Evolutionary conservation across 2,329 filamentous ascomycete species (phyloP).

Genomic region (Fonsecaea multimorphosa): DNA sequence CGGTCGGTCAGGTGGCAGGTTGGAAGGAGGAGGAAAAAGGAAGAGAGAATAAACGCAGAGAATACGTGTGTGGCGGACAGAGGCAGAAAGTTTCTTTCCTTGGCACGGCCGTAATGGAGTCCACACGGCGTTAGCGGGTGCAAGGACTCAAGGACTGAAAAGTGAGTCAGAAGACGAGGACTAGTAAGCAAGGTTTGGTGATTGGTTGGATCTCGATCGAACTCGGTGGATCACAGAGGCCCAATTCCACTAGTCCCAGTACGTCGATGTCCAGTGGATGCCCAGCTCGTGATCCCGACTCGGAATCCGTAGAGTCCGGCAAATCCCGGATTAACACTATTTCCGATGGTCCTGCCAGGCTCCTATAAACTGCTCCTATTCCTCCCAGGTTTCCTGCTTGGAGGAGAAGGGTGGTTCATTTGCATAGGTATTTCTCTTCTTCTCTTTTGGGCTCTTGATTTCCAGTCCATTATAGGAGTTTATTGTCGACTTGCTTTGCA

Average conservation of each 20-base stretch:
- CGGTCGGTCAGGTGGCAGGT: constrained; percentile 7
- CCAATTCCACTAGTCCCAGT: not conserved
- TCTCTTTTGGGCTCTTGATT: too few relatives aligned
- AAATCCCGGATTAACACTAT: not conserved
- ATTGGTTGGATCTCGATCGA: constrained; percentile 2
- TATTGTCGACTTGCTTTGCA: not conserved
- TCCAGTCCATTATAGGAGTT: not conserved
- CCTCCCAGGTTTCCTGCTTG: not conserved
- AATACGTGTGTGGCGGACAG: constrained; percentile 6
- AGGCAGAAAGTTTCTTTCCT: not conserved
- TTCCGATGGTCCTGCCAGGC: not conserved
- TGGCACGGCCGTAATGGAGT: not conserved
- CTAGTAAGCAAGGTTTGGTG: not conserved
- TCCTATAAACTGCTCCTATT: not conserved
- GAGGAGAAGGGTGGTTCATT: not conserved
- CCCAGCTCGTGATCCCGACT: not conserved
- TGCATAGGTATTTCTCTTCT: not conserved
- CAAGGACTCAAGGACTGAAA: too few relatives aligned
- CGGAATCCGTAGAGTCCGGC: not conserved
- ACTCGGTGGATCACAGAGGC: not conserved
- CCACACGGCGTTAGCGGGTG: not conserved
- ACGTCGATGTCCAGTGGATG: too few relatives aligned
- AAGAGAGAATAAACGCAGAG: constrained; percentile 11
- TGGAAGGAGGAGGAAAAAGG: constrained; percentile 5
- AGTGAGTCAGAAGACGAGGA: not conserved